phyloP scores from a whole-genome alignment of 1,284 basidiomycete genomes.

The Cryptococcus sp. region DNA sequence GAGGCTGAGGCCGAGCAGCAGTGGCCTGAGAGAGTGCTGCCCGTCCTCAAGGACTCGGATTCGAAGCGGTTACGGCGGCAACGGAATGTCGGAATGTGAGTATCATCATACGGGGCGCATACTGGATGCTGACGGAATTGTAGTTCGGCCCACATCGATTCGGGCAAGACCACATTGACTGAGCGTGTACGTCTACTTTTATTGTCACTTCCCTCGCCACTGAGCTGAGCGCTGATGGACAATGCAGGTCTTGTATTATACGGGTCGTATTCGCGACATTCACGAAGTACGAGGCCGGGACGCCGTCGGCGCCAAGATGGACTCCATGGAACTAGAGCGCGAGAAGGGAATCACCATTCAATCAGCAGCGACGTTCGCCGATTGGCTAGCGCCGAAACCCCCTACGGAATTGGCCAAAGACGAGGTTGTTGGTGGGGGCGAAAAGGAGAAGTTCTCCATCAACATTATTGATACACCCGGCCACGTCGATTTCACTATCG shows the following conservation, averaged over 20 bases:
- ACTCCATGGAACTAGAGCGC: slow-evolving; percentile 97
- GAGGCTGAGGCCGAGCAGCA: slow-evolving; percentile 14
- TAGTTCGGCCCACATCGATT: slow-evolving; percentile 88
- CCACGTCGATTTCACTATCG: slow-evolving; percentile 99
- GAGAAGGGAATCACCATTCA: slow-evolving; percentile 99
- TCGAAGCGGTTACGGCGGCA: slow-evolving; percentile 41
- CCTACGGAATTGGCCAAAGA: slow-evolving; percentile 54
- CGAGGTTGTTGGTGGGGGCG: slow-evolving; percentile 55
- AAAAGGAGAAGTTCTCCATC: slow-evolving; percentile 82
- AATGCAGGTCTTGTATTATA: slow-evolving; percentile 73
- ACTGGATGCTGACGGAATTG: not conserved
- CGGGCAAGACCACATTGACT: slow-evolving; percentile 98
- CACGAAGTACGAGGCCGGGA: slow-evolving; percentile 97
- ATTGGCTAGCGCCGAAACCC: slow-evolving; percentile 73
- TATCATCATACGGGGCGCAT: not conserved
- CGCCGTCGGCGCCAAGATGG: slow-evolving; percentile 98
- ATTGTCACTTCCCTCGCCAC: not conserved
- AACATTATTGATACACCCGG: slow-evolving; percentile 99
- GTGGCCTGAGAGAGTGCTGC: slow-evolving; percentile 47
- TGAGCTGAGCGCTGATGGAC: not conserved
- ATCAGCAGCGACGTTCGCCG: slow-evolving; percentile 96
- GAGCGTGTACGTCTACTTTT: slow-evolving; percentile 68
- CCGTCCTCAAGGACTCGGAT: slow-evolving; percentile 40
- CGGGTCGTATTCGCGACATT: slow-evolving; percentile 91
- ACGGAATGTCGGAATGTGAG: slow-evolving; percentile 54